Conservation (phyloP, 352 stramenopile genomes). For the Globisporangium recalcitrans region DNA sequence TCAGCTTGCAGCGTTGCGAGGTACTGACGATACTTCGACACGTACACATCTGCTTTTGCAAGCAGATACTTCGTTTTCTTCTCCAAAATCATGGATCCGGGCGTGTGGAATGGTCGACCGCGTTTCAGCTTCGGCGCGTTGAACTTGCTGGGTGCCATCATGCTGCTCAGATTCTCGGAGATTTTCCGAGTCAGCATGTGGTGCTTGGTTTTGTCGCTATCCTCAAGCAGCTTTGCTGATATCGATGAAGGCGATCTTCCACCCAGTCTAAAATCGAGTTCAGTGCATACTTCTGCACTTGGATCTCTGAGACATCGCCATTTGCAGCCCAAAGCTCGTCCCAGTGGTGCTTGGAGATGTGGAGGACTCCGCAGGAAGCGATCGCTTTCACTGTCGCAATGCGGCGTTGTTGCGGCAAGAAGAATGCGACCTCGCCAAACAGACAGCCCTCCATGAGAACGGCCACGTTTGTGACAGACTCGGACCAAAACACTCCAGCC, state of each 20-base stretch:
- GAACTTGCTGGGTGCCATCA: conserved; percentile 17
- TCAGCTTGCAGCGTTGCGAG: neutral
- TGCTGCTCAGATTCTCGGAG: conserved; percentile 21
- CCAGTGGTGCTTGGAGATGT: conserved; percentile 60
- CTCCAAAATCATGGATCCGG: conserved; percentile 44
- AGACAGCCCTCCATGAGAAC: conserved; percentile 55
- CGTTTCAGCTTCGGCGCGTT: neutral
- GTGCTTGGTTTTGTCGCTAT: conserved; percentile 36
- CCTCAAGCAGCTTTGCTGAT: conserved; percentile 32
- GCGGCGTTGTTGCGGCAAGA: conserved; percentile 48
- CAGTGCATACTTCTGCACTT: conserved; percentile 48
- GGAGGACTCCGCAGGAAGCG: conserved; percentile 55
- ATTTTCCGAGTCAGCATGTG: conserved; percentile 26
- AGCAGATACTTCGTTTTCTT: conserved; percentile 63
- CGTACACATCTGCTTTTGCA: conserved; percentile 35
- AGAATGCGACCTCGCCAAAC: conserved; percentile 71
- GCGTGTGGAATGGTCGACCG: conserved; percentile 22
- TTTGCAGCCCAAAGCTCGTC: conserved; percentile 45
- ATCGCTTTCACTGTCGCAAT: conserved; percentile 58
- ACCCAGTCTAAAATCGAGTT: conserved; percentile 64
- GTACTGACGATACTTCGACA: conserved; percentile 25
- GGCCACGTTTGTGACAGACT: conserved; percentile 43
- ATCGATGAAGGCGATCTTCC: conserved; percentile 28
- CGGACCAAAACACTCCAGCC: conserved; percentile 50
- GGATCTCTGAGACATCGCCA: conserved; percentile 30